Percentiles rank a stretch among this genome's conserved stretches.
phyloP scores from a whole-genome alignment of 768 basidiomycete genomes.

The Tricholoma sp. region DNA sequence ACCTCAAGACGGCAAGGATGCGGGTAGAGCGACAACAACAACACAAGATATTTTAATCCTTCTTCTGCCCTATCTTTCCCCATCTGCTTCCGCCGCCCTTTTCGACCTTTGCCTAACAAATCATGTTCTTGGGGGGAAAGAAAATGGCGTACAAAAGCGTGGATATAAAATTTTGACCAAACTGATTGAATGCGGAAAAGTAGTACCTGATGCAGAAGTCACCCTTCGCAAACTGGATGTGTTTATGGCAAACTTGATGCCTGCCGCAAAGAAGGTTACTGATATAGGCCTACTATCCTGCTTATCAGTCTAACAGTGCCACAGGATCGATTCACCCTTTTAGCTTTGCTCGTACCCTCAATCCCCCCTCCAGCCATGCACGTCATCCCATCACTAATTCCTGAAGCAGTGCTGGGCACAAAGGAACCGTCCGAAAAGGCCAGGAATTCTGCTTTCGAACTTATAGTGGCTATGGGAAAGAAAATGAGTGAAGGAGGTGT shows the following conservation, averaged over 20 bases:
- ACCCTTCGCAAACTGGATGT: slow-evolving; percentile 65
- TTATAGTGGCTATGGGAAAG: slow-evolving; percentile 85
- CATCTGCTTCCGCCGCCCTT: slow-evolving; percentile 53
- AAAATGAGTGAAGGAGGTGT: slow-evolving; percentile 88
- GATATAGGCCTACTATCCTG: background rate
- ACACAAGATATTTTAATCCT: slow-evolving; percentile 83
- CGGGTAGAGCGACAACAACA: slow-evolving; percentile 51
- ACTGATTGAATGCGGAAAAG: slow-evolving; percentile 59
- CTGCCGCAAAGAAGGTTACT: slow-evolving; percentile 83
- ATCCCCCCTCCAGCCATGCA: slow-evolving; percentile 73
- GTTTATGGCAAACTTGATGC: slow-evolving; percentile 55
- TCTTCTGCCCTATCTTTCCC: slow-evolving; percentile 70
- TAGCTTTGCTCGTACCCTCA: slow-evolving; percentile 60
- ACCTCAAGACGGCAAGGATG: slow-evolving; percentile 27
- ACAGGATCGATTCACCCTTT: slow-evolving; percentile 79
- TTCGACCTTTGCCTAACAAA: slow-evolving; percentile 65
- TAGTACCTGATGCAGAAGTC: slow-evolving; percentile 46
- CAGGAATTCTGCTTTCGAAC: slow-evolving; percentile 81
- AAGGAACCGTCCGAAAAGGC: slow-evolving; percentile 97
- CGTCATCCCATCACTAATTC: slow-evolving; percentile 82
- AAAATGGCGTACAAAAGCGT: slow-evolving; percentile 92
- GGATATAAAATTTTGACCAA: slow-evolving; percentile 85
- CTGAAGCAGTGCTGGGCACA: slow-evolving; percentile 91
- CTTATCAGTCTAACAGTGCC: slow-evolving; percentile 7
- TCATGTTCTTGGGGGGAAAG: slow-evolving; percentile 67